These are phyloP conservation scores for Stellera chamaejasme DNA, from an alignment of 345 rosid genomes.

Conservation along the genomic window DNA sequence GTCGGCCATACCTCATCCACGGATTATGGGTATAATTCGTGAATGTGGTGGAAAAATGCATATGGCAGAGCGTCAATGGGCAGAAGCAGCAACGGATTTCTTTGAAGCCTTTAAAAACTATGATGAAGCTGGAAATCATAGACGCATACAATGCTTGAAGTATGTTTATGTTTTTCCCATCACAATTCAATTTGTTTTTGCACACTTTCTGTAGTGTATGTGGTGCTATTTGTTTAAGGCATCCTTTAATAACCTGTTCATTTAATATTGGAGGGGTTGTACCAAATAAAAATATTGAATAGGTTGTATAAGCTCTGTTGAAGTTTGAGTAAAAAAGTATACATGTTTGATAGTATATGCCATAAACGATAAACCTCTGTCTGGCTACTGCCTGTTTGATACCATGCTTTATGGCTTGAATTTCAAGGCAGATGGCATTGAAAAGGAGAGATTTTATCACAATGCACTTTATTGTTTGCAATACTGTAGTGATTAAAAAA, in stretches of 20 bases:
- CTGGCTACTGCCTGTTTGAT: too few species aligned
- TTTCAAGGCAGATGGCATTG: too few species aligned
- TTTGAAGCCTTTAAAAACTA: conserved; percentile 99
- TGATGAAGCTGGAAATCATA: conserved; percentile 99
- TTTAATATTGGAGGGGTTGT: neutral
- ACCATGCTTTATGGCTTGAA: too few species aligned
- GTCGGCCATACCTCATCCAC: conserved; percentile 99
- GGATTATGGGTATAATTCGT: conserved; percentile 98
- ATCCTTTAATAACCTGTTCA: too few species aligned
- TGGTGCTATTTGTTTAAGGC: too few species aligned
- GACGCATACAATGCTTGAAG: conserved; percentile 98
- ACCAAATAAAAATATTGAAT: neutral
- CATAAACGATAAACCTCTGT: too few species aligned
- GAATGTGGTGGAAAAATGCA: conserved; percentile 99
- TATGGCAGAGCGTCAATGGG: conserved; percentile 99
- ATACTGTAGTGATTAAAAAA: too few species aligned
- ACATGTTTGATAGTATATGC: too few species aligned
- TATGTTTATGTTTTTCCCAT: conserved; percentile 28
- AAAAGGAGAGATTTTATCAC: neutral
- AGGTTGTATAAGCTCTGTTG: too few species aligned
- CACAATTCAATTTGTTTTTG: neutral
- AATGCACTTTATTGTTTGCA: neutral
- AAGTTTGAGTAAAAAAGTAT: too few species aligned
- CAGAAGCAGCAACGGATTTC: conserved; percentile 97
- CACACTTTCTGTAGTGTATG: too few species aligned